Base-by-base conservation (phyloP, 495 filamentous ascomycete genomes). In the Penicillium lividum region DNA sequence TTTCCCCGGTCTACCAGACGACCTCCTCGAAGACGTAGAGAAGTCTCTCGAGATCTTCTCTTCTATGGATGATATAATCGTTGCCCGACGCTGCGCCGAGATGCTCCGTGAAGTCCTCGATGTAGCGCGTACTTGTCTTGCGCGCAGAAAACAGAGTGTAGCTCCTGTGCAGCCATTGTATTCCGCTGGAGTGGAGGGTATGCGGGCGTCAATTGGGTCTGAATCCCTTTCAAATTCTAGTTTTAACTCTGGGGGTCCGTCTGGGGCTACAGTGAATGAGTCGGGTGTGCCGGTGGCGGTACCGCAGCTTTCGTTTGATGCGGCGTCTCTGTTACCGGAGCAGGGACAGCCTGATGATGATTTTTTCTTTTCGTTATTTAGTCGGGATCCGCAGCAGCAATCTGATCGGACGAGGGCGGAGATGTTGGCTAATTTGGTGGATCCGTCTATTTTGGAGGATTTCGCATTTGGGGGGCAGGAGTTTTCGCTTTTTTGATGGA, bases 391-490 rank as follows among this genome's bases (percentile, higher is more conserved):
- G 9, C 40, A 30, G 47, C 56, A 36, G 22, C 31, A 40, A 22
- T 15, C 54, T 18, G 62, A 65, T 54, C 51, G 31, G 50, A 65
- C 64, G 3, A 34, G 64, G 15, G 56, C 64, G 22, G 61, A 68
- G 54, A 68, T 70, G 11, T 43, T 68, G 57, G 63, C 63, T 7
- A 68, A 66, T 54, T 47, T 68, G 34, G 63, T 70, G 10, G 59
- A 70, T 48, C 65, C 65, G 40, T 61, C 58, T 28, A 62, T 70
- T 22, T 47, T 68, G 49, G 68, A 66, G 58, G 61, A 70, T 40
- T 70, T 70, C 58, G 68, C 68, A 1, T 70, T 70, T 58, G 68
- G 68, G 33, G 62, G 62, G 18, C 51, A 60, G n/a, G 58, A 64
- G 22, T 56, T 58, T 44, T 63, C 66, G n/a, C 61, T 59, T 40